Conservation (phyloP, 192 early-diverging fungal genomes). For the Umbelopsis isabellina region DNA sequence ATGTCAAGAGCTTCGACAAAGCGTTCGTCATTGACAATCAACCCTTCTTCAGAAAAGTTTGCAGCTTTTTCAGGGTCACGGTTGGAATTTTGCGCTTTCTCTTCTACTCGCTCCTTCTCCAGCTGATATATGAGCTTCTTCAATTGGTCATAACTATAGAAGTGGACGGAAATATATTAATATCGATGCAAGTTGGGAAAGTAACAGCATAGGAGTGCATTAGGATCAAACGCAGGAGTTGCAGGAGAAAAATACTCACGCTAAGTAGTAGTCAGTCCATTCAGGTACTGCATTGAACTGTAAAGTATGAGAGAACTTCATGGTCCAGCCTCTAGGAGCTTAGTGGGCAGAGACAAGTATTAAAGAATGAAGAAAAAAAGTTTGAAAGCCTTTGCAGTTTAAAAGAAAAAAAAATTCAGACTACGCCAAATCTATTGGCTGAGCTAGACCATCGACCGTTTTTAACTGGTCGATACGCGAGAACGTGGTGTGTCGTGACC, state of each 20-base stretch:
- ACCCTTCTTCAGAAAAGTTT: slow-evolving; percentile 2
- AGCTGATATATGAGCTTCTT: slow-evolving; percentile 42
- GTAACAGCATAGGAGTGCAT: background rate
- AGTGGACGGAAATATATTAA: slow-evolving; percentile 19
- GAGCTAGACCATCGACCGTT: background rate
- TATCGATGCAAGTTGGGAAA: background rate
- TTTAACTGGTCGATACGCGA: background rate
- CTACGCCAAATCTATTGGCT: background rate
- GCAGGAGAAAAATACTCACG: slow-evolving; percentile 54
- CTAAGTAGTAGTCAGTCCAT: slow-evolving; percentile 80
- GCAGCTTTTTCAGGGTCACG: slow-evolving; percentile 20
- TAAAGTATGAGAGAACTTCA: slow-evolving; percentile 94
- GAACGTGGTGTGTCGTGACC: background rate
- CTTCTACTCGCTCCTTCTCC: slow-evolving; percentile 39
- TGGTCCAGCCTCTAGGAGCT: slow-evolving; percentile 30
- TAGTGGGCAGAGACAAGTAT: background rate
- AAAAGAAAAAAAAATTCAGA: slow-evolving; percentile 19
- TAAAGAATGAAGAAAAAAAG: slow-evolving; percentile 13
- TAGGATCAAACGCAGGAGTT: background rate
- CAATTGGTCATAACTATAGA: slow-evolving; percentile 38
- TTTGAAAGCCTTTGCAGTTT: background rate
- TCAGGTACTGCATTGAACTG: slow-evolving; percentile 91
- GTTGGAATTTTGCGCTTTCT: slow-evolving; percentile 4
- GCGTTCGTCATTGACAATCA: slow-evolving; percentile 12
- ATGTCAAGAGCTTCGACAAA: slow-evolving; percentile 71